phyloP scores from a whole-genome alignment of 208 protist species.

The Balamuthia mandrillaris region DNA sequence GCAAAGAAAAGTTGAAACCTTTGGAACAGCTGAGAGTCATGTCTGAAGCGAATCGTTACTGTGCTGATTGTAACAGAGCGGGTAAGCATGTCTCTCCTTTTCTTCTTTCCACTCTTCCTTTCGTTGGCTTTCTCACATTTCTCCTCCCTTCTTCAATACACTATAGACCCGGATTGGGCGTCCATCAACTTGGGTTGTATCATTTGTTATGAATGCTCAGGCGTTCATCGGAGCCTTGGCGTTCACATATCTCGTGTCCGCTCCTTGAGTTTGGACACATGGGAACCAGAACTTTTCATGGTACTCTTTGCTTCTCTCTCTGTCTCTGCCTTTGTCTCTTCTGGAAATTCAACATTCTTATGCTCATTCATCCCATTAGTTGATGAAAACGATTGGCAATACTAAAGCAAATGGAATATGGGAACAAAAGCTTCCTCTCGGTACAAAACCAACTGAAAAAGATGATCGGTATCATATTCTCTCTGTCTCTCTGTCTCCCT shows the following conservation, averaged over 20 bases:
- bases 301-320: not conserved
- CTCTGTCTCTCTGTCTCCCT: too few relatives aligned
- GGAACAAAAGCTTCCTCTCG: constrained; percentile 28
- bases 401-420: constrained; percentile 37
- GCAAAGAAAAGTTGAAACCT: not conserved
- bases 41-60: not conserved
- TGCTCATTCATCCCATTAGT: not conserved
- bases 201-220: constrained; percentile 72
- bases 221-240: constrained; percentile 67
- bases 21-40: not conserved
- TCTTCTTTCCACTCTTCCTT: not conserved
- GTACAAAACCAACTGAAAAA: not conserved
- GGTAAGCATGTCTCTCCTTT: not conserved
- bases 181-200: constrained; percentile 73
- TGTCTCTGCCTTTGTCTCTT: not conserved
- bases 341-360: not conserved
- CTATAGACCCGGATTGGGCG: constrained; percentile 60
- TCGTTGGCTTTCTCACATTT: not conserved
- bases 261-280: constrained; percentile 55
- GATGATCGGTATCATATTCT: constrained; percentile 27
- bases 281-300: constrained; percentile 28
- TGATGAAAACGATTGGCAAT: constrained; percentile 53
- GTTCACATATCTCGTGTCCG: constrained; percentile 65
- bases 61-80: not conserved
- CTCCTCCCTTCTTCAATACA: not conserved